Conservation (phyloP, 805 yeast genomes). For the Isabelozyma pseudorhagii region DNA sequence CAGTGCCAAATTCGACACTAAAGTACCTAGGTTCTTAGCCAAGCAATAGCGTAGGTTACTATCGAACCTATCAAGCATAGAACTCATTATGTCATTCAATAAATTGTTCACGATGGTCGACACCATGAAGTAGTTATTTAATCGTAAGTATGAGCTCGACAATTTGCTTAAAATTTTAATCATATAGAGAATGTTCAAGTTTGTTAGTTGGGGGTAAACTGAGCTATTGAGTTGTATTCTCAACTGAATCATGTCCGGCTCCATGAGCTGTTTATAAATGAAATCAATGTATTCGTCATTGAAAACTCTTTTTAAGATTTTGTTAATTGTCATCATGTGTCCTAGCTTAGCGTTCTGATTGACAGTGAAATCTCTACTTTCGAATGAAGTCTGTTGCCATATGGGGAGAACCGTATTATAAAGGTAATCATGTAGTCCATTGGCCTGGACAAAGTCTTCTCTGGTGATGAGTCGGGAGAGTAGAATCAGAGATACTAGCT, state of each 20-base stretch:
- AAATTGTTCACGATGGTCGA: slow-evolving; percentile 51
- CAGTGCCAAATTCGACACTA: slow-evolving; percentile 32
- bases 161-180: slow-evolving; percentile 37
- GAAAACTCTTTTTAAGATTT: slow-evolving; percentile 26
- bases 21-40: slow-evolving; percentile 62
- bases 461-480: slow-evolving; percentile 55
- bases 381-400: slow-evolving; percentile 12
- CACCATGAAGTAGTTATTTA: slow-evolving; percentile 32
- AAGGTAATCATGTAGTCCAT: slow-evolving; percentile 16
- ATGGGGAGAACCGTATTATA: slow-evolving; percentile 5
- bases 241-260: slow-evolving; percentile 12
- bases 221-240: slow-evolving; percentile 3
- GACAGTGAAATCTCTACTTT: slow-evolving; percentile 4
- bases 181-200: slow-evolving; percentile 21
- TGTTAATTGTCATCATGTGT: slow-evolving; percentile 38
- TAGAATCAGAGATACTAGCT: slow-evolving; percentile 49
- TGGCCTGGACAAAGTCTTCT: slow-evolving; percentile 32
- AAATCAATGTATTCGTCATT: slow-evolving; percentile 5
- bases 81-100: slow-evolving; percentile 30
- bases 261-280: slow-evolving; percentile 12
- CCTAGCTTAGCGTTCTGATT: slow-evolving; percentile 24
- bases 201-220: slow-evolving; percentile 2
- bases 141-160: slow-evolving; percentile 18
- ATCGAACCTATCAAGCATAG: slow-evolving; percentile 42
- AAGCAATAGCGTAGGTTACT: slow-evolving; percentile 59